These are phyloP conservation scores for Claviceps sorghi DNA, from an alignment of 2,329 filamentous ascomycete genomes.

Conservation along the genomic window DNA sequence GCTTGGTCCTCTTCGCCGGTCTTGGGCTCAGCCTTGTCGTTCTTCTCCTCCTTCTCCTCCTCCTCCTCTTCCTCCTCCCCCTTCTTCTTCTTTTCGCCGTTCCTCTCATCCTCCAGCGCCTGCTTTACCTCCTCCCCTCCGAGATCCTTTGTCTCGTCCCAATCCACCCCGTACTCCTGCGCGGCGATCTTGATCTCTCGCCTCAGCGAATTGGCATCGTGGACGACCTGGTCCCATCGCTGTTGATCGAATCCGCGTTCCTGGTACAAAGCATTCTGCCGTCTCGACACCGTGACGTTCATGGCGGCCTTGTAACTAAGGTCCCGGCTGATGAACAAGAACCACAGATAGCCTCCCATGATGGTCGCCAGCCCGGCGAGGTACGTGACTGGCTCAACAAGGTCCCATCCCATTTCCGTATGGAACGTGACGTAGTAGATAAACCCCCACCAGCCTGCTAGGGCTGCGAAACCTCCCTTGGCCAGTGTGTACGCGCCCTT, in stretches of 20 bases:
- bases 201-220: conserved; percentile 64
- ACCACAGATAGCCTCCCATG: conserved; percentile 87
- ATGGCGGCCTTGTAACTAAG: conserved; percentile 76
- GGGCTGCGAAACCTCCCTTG: conserved; percentile 58
- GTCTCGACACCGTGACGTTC: conserved; percentile 68
- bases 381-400: conserved; percentile 84
- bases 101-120: conserved; percentile 38
- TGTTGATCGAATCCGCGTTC: conserved; percentile 59
- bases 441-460: conserved; percentile 66
- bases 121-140: conserved; percentile 50
- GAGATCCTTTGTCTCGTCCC: conserved; percentile 65
- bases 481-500: conserved; percentile 65
- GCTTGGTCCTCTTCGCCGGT: conserved; percentile 23
- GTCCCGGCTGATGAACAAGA: conserved; percentile 82
- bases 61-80: conserved; percentile 24
- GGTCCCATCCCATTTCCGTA: conserved; percentile 75
- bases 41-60: conserved; percentile 21
- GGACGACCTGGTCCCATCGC: conserved; percentile 64
- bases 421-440: conserved; percentile 61
- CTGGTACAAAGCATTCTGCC: conserved; percentile 65
- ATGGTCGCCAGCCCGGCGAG: conserved; percentile 73
- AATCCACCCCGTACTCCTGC: conserved; percentile 79
- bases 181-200: conserved; percentile 70
- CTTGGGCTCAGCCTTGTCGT: conserved; percentile 13
- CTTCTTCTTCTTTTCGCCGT: conserved; percentile 20